phyloP scores from a whole-genome alignment of 768 basidiomycete species.

The Gymnopilus dilepis region DNA sequence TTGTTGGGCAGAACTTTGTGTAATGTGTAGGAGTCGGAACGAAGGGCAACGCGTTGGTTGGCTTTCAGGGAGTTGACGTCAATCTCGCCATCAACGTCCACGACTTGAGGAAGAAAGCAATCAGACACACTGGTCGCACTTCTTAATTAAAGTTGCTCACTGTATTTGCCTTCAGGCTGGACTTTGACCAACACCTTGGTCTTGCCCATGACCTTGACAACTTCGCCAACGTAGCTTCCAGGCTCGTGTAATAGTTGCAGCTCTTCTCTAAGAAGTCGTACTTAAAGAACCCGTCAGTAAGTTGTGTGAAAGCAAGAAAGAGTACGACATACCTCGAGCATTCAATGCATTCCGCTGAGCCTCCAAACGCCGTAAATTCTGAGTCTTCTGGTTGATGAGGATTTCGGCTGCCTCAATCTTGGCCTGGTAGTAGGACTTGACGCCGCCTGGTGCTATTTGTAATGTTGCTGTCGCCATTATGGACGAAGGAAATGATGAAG shows the following conservation, averaged over 20 bases:
- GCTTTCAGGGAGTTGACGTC: slow-evolving; percentile 81
- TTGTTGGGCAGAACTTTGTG: slow-evolving; percentile 98
- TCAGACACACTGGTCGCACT: background rate
- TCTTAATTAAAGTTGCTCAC: slow-evolving; percentile 56
- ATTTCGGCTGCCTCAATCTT: slow-evolving; percentile 96
- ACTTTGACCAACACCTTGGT: slow-evolving; percentile 98
- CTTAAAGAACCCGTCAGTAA: slow-evolving; percentile 42
- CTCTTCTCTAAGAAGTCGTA: slow-evolving; percentile 89
- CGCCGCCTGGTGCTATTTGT: slow-evolving; percentile 60
- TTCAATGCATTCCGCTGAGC: slow-evolving; percentile 98
- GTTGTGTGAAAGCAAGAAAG: background rate
- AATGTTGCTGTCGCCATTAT: slow-evolving; percentile 34
- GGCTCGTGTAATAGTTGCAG: slow-evolving; percentile 93
- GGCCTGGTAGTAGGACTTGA: slow-evolving; percentile 92
- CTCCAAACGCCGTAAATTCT: slow-evolving; percentile 93
- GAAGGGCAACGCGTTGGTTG: slow-evolving; percentile 90
- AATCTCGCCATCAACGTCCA: slow-evolving; percentile 90
- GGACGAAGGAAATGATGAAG: background rate
- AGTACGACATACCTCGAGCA: slow-evolving; percentile 71
- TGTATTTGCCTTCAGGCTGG: slow-evolving; percentile 99
- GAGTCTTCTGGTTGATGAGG: slow-evolving; percentile 93
- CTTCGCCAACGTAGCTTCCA: slow-evolving; percentile 96
- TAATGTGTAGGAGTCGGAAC: slow-evolving; percentile 94
- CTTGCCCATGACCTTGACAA: slow-evolving; percentile 99
- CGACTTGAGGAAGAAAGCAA: slow-evolving; percentile 57